phyloP scores from a whole-genome alignment of 345 rosid genomes.

The Leavenworthia alabamica region DNA sequence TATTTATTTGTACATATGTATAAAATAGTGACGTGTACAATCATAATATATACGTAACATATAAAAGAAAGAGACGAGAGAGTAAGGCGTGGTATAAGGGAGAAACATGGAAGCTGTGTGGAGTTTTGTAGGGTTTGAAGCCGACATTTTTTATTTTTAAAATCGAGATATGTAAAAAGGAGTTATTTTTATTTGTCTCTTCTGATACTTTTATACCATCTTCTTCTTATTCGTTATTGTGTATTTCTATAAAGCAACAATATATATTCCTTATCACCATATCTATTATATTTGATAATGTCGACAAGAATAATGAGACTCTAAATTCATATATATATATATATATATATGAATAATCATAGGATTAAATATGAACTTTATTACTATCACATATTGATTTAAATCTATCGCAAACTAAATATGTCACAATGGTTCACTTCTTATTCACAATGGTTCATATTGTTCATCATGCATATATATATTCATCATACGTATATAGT shows the following conservation, averaged over 20 bases:
- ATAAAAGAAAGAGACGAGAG: conserved; percentile 19
- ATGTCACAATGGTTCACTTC: not conserved
- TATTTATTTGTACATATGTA: not conserved
- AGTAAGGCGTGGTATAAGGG: conserved; percentile 41
- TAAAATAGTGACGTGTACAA: not conserved
- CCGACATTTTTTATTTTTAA: conserved; percentile 38
- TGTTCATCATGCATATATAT: no score
- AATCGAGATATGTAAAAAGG: conserved; percentile 27
- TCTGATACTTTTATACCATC: conserved; percentile 17
- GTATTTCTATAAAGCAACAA: not conserved
- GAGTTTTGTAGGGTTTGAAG: conserved; percentile 51
- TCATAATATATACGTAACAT: not conserved
- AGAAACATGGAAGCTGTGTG: conserved; percentile 51
- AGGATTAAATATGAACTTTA: not conserved
- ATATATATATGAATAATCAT: not conserved
- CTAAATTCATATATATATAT: not conserved
- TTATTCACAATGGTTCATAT: no score
- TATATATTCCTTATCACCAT: conserved; percentile 26
- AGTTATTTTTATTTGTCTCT: conserved; percentile 19
- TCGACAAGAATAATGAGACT: conserved; percentile 12
- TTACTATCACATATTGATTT: not conserved
- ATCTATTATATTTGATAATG: conserved; percentile 6
- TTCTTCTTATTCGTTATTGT: conserved; percentile 7
- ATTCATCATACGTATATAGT: no score
- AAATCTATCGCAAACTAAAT: not conserved